These are phyloP conservation scores for Rhizoctonia solani DNA, from an alignment of 1,284 basidiomycete genomes.

Conservation along the genomic window DNA sequence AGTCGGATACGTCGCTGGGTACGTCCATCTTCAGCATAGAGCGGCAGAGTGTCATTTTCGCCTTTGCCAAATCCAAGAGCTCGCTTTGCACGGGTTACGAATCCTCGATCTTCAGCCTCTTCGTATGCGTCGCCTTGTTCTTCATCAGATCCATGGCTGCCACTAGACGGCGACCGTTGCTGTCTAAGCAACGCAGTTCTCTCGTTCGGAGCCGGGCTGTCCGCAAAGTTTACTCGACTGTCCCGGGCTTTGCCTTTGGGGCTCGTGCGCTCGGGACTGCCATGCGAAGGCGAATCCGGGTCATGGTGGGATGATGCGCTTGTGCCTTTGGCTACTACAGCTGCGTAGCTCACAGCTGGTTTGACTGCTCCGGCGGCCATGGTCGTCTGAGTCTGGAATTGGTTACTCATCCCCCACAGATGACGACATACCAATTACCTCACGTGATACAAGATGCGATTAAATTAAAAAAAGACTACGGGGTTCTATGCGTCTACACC, in stretches of 20 bases:
- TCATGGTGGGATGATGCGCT: background rate
- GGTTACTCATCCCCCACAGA: conserved; percentile 7
- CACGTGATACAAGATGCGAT: too few relatives aligned
- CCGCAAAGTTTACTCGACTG: conserved; percentile 36
- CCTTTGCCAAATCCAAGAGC: conserved; percentile 20
- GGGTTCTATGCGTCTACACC: background rate
- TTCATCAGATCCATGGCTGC: conserved; percentile 30
- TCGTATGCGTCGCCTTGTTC: conserved; percentile 27
- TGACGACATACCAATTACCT: background rate
- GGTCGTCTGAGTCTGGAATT: conserved; percentile 6
- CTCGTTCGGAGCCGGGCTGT: conserved; percentile 15
- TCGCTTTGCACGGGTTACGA: conserved; percentile 30
- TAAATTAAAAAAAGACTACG: background rate
- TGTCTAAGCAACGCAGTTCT: conserved; percentile 34
- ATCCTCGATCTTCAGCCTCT: conserved; percentile 28
- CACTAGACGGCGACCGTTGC: background rate
- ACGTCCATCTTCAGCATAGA: conserved; percentile 18
- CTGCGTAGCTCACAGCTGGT: conserved; percentile 33
- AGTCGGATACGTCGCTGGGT: conserved; percentile 19
- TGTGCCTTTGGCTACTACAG: conserved; percentile 9
- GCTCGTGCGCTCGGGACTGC: background rate
- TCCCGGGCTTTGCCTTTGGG: conserved; percentile 29
- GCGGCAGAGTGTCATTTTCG: conserved; percentile 38
- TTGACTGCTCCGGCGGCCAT: conserved; percentile 33
- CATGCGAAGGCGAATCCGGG: background rate